These are phyloP conservation scores for Dactylonectria estremocensis DNA, from an alignment of 2,329 filamentous ascomycete genomes.

Conservation along the genomic window DNA sequence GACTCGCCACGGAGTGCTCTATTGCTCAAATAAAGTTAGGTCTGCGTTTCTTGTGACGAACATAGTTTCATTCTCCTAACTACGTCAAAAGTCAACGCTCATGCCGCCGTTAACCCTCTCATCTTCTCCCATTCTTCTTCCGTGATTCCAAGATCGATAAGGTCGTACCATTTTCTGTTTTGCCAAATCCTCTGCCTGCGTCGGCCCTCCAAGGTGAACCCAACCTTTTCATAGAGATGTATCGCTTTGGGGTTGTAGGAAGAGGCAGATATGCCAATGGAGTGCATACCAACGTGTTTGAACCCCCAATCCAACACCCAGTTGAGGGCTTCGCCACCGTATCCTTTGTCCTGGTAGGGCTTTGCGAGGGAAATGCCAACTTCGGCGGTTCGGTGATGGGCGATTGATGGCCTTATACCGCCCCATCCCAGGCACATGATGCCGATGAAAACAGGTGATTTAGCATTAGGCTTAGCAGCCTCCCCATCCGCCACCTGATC, in stretches of 20 bases:
- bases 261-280: constrained; percentile 57
- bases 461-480: not conserved
- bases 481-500: not conserved
- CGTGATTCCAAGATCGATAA: constrained; percentile 56
- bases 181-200: constrained; percentile 59
- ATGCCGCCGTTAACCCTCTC: constrained; percentile 19
- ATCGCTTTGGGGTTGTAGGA: constrained; percentile 60
- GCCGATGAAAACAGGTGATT: constrained; percentile 29
- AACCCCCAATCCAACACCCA: constrained; percentile 65
- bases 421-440: constrained; percentile 36
- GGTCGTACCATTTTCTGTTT: constrained; percentile 59
- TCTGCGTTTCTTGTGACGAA: too few relatives aligned
- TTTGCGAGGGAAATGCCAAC: constrained; percentile 56
- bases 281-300: constrained; percentile 58
- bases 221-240: constrained; percentile 60
- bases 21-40: too few relatives aligned
- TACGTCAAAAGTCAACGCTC: not conserved
- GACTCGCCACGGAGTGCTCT: too few relatives aligned
- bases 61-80: too few relatives aligned
- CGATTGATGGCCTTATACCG: constrained; percentile 6
- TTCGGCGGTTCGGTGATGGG: constrained; percentile 35
- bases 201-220: constrained; percentile 61
- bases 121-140: constrained; percentile 56
- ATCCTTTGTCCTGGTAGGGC: constrained; percentile 57
- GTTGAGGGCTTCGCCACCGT: constrained; percentile 62